Conservation (phyloP, 768 basidiomycete genomes). For the Solioccasus polychromus region DNA sequence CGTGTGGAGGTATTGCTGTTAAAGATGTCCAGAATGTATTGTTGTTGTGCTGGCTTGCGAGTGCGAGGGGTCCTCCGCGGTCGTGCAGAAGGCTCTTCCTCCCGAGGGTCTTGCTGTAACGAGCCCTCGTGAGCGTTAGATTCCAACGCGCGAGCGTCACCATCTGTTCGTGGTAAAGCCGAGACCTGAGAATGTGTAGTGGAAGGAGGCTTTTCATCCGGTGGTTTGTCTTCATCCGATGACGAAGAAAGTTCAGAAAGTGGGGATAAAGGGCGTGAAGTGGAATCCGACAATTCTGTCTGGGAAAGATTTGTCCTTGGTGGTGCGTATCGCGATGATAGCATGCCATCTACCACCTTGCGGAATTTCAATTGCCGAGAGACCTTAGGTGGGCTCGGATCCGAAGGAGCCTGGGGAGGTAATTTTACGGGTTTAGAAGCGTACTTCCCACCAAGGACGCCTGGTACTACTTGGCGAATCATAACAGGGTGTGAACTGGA, state of each 20-base stretch:
- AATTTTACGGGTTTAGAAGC: slow-evolving; percentile 21
- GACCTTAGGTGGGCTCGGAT: slow-evolving; percentile 18
- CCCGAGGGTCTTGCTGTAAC: slow-evolving; percentile 12
- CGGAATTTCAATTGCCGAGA: slow-evolving; percentile 36
- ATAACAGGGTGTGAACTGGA: slow-evolving; percentile 28
- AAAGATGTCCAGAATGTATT: slow-evolving; percentile 39
- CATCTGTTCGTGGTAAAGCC: background rate
- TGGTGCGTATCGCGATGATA: slow-evolving; percentile 26
- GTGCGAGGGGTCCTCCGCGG: slow-evolving; percentile 51
- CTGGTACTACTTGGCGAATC: slow-evolving; percentile 37
- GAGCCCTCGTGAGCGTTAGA: background rate
- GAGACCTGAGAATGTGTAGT: background rate
- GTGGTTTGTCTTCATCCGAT: slow-evolving; percentile 18
- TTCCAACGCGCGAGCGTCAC: slow-evolving; percentile 10
- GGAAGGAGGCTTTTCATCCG: background rate
- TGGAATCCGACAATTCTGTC: slow-evolving; percentile 3
- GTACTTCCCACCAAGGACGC: slow-evolving; percentile 30
- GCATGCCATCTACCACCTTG: slow-evolving; percentile 38
- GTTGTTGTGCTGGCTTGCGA: slow-evolving; percentile 40
- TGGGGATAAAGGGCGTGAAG: slow-evolving; percentile 7
- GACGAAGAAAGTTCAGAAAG: slow-evolving; percentile 27
- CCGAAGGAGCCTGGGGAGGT: slow-evolving; percentile 10
- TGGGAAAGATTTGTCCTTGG: slow-evolving; percentile 14
- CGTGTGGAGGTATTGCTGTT: slow-evolving; percentile 27
- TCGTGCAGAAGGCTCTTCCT: slow-evolving; percentile 8